These are phyloP conservation scores for Edaphochlamys debaryana DNA, from an alignment of 139 green algal genomes.

Conservation along the genomic window DNA sequence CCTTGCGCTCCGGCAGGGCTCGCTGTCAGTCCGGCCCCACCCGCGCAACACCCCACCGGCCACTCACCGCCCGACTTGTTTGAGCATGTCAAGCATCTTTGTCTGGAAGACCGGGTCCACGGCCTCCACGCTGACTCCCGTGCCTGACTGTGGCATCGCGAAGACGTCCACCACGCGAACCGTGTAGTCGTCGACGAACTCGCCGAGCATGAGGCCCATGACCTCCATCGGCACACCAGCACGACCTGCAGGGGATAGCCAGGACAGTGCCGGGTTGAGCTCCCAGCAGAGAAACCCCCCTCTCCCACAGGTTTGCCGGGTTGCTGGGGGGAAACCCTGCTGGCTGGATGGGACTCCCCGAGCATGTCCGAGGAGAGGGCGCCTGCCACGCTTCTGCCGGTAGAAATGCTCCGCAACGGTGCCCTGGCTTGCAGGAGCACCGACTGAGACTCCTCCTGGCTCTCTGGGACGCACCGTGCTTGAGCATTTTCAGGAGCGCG, in stretches of 20 bases:
- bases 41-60: too few relatives aligned
- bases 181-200: slow-evolving; percentile 99
- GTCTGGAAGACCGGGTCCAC: slow-evolving; percentile 99
- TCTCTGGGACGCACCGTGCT: slow-evolving; percentile 97
- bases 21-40: too few relatives aligned
- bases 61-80: slow-evolving; percentile 91
- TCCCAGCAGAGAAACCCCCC: too few relatives aligned
- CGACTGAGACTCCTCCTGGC: too few relatives aligned
- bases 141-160: slow-evolving; percentile 98
- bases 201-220: slow-evolving; percentile 99
- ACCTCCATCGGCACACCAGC: slow-evolving; percentile 99
- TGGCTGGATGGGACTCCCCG: background rate
- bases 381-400: too few relatives aligned
- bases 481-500: slow-evolving; percentile 99
- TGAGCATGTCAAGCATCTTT: slow-evolving; percentile 99
- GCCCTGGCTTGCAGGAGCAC: too few relatives aligned
- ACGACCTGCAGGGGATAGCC: slow-evolving; percentile 83
- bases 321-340: too few relatives aligned
- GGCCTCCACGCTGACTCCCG: slow-evolving; percentile 96
- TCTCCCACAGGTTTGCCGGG: too few relatives aligned
- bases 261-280: too few relatives aligned
- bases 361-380: too few relatives aligned
- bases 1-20: too few relatives aligned
- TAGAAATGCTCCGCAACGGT: too few relatives aligned
- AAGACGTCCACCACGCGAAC: slow-evolving; percentile 99